Percentiles rank a stretch among this genome's conserved stretches.
Evolutionary conservation across 2,329 filamentous ascomycete genomes (phyloP).

Genomic region (Venturia asperata): DNA sequence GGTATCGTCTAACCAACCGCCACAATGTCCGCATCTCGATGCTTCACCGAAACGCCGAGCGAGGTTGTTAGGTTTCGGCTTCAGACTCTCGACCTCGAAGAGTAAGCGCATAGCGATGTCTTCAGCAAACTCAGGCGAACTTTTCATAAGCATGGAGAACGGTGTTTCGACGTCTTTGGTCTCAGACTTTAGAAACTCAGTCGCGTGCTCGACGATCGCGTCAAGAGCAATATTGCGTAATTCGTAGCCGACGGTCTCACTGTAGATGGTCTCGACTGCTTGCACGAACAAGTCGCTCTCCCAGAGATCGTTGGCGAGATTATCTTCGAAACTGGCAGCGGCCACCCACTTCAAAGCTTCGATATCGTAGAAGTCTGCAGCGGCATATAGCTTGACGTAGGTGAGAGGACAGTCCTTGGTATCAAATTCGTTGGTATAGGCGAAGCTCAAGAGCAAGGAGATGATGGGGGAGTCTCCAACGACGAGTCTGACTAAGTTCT

Average conservation of each 20-base stretch:
- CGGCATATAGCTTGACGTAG: background rate
- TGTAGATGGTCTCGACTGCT: background rate
- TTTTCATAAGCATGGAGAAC: background rate
- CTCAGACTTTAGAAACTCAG: background rate
- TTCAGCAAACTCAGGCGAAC: background rate
- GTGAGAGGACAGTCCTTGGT: background rate
- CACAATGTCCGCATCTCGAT: background rate
- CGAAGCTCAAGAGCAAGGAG: background rate
- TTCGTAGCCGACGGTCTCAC: background rate
- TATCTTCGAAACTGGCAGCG: background rate
- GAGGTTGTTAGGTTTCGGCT: background rate
- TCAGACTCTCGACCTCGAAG: background rate
- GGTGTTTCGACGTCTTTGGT: background rate
- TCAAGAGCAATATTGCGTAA: background rate
- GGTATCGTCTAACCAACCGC: too few relatives aligned
- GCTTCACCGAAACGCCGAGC: background rate
- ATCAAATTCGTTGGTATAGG: background rate
- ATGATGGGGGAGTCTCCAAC: background rate
- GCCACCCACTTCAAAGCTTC: background rate
- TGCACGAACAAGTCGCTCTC: background rate
- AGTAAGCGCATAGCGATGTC: background rate
- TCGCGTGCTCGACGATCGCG: background rate
- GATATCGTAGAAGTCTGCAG: conserved; percentile 4
- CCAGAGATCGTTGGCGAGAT: background rate
- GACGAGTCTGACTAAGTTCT: background rate